Evolutionary conservation across 2,329 filamentous ascomycete genomes (phyloP).

Genomic region (Bipolaris sorokiniana): DNA sequence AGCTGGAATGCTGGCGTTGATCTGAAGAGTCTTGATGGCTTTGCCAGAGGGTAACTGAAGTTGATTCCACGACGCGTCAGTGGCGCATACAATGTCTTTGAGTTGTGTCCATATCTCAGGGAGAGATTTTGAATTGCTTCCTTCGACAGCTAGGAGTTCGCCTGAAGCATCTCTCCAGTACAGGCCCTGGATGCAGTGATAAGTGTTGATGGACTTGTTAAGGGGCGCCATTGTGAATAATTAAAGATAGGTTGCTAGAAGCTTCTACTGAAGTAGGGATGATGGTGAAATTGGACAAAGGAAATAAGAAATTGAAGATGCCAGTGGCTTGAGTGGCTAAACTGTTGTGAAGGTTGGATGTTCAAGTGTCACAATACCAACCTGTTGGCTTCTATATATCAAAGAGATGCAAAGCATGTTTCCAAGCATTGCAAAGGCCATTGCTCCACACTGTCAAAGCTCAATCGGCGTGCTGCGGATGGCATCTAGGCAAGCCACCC

Average conservation of each 20-base stretch:
- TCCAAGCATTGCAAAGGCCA: conserved; percentile 18
- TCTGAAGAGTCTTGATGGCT: conserved; percentile 30
- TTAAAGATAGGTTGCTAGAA: conserved; percentile 12
- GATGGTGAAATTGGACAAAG: conserved; percentile 17
- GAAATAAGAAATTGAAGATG: conserved; percentile 10
- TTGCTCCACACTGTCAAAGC: conserved; percentile 16
- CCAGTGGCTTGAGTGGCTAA: conserved; percentile 13
- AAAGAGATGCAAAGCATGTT: conserved; percentile 20
- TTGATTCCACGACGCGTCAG: conserved; percentile 20
- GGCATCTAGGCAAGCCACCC: conserved; percentile 23
- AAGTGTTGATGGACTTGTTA: conserved; percentile 38
- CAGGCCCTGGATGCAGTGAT: conserved; percentile 38
- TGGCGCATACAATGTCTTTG: conserved; percentile 24
- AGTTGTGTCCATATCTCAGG: conserved; percentile 30
- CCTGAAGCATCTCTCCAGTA: conserved; percentile 36
- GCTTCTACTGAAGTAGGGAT: conserved; percentile 8
- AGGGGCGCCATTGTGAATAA: conserved; percentile 33
- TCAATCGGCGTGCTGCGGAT: conserved; percentile 26
- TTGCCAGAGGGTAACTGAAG: conserved; percentile 34
- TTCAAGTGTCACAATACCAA: conserved; percentile 7
- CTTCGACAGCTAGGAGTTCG: conserved; percentile 34
- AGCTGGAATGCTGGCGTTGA: conserved; percentile 23
- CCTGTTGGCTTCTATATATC: conserved; percentile 26
- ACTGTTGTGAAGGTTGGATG: conserved; percentile 14
- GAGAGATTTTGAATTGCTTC: conserved; percentile 30